Base-by-base conservation (phyloP, 805 yeast genomes). In the Wickerhamia fluorescens region DNA sequence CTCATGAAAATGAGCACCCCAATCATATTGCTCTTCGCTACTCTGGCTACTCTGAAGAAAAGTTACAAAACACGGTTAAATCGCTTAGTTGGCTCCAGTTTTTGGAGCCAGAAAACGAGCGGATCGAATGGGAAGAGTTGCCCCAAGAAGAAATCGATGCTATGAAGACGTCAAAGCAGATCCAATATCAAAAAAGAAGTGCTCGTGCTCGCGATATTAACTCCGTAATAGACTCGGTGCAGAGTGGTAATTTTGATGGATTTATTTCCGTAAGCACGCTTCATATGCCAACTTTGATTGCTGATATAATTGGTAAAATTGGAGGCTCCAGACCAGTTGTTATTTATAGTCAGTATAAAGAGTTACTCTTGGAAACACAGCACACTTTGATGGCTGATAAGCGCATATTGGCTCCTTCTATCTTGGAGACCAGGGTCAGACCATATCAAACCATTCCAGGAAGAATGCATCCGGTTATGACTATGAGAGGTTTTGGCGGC, bases 1-100 rank as follows among this genome's bases (percentile, higher is more conserved):
- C 78, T 2, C 96, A 92, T 56, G 98, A 92, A 49, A 86, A 86
- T 53, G 98, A 92, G 53, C 96, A 89, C 49, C 78, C 95, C 2
- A 88, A 88, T 48, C 58, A 78, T 16, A 80, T 80, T 35, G 73
- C 83, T 0, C 56, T 89, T 33, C 71, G 73, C 37, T 75, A 74
- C 45, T 68, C 86, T 27, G 79, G 82, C 47, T 75, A 70, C 48
- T 47, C 82, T 1, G 75, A 71, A 17, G 71, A 67, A 16, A 51
- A 65, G 25, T 60, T 72, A 18, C 57, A 64, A 16, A 51, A 60
- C 14, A 73, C 80, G 68, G 71, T 87, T 28, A 72, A 76, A 45
- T 70, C 84, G 2, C 66, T 87, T 7, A 84, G 81, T 37, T 66
- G 88, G 58, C 64, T 89, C 31, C 95, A 92, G 45, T 75, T 82